Evolutionary conservation across 768 basidiomycete species (phyloP), one percentile per base, ranked within the genome.

Genomic region (Boletus sp.): DNA sequence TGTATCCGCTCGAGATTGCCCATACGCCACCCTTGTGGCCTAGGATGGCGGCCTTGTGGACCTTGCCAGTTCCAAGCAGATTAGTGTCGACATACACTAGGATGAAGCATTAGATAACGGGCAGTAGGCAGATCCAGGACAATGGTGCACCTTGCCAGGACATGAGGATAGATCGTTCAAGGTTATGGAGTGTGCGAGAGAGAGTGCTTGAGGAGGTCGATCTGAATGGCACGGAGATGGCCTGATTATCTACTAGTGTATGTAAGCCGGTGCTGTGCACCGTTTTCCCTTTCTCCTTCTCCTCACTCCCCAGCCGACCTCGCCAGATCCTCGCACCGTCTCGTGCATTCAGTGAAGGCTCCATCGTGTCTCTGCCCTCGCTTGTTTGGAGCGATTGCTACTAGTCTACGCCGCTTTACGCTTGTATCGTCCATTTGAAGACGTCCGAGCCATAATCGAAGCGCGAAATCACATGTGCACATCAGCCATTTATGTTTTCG

Each of bases 61-160:
- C 75, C 76, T 84, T 92, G 67, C 83, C 83, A 56, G 71, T 85
- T 12, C 85, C 89, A 58, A 95, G 63, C 58, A 96, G 86, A 72
- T 92, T 87, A 63, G 73, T 73, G 71, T 94, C 90, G 72, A 94
- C 89, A 74, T 92, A 94, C 42, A 72, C 92, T 94, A 58, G 9
- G 18, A 9, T 8, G 73, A 85, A 63, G 89, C 86, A 6, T 58
- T 40, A 58, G 55, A 58, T 9, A 4, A 29, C 17, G 20, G 29
- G 15, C 9, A 7, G 0, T 5, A 8, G 2, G 11, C 5, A 9
- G 1, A 40, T 33, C 1, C 8, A 20, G 11, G 30, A 41, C 15
- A 24, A 30, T 7, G 44, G 90, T 87, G 36, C 58, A 90, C 87
- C 61, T 85, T 88, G 85, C 86, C 87, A 89, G 67, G 86, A 87